Evolutionary conservation across 1,139 yeast genomes (phyloP).

Genomic region (Ogataea hybrid): DNA sequence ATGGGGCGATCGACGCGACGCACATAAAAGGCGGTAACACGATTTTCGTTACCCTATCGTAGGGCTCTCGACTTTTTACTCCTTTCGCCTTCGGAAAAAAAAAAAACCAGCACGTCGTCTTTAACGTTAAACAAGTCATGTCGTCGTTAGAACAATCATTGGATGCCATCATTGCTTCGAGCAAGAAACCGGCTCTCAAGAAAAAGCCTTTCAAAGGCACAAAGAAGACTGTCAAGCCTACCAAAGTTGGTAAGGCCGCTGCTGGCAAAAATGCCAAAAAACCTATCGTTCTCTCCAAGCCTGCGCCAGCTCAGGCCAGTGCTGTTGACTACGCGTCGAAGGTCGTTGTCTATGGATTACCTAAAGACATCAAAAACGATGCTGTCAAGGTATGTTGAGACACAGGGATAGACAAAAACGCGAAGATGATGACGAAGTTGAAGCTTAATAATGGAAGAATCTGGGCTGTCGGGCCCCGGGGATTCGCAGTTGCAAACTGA

Average conservation of each 20-base stretch:
- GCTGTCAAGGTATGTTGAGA: slow-evolving; percentile 73
- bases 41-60: slow-evolving; percentile 2
- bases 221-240: slow-evolving; percentile 34
- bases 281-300: slow-evolving; percentile 20
- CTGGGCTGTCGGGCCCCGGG: slow-evolving; percentile 12
- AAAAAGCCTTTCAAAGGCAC: slow-evolving; percentile 35
- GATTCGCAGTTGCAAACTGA: slow-evolving; percentile 6
- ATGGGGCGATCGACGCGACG: slow-evolving; percentile 7
- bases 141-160: slow-evolving; percentile 80
- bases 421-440: not conserved
- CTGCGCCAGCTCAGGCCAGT: slow-evolving; percentile 32
- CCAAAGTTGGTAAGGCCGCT: slow-evolving; percentile 30
- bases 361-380: slow-evolving; percentile 74
- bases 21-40: not conserved
- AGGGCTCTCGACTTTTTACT: slow-evolving; percentile 1
- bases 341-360: slow-evolving; percentile 74
- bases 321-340: slow-evolving; percentile 60
- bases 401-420: not conserved
- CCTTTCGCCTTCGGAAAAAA: slow-evolving; percentile 13
- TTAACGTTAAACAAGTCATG: slow-evolving; percentile 35
- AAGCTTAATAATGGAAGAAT: slow-evolving; percentile 4
- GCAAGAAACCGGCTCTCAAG: slow-evolving; percentile 32
- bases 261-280: slow-evolving; percentile 16
- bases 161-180: slow-evolving; percentile 75
- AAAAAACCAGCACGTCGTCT: slow-evolving; percentile 3